A percentile compares a stretch with the other conserved stretches of the same genome.
Conservation (phyloP, 129 eudicot genomes). For the Solidago caesia region DNA sequence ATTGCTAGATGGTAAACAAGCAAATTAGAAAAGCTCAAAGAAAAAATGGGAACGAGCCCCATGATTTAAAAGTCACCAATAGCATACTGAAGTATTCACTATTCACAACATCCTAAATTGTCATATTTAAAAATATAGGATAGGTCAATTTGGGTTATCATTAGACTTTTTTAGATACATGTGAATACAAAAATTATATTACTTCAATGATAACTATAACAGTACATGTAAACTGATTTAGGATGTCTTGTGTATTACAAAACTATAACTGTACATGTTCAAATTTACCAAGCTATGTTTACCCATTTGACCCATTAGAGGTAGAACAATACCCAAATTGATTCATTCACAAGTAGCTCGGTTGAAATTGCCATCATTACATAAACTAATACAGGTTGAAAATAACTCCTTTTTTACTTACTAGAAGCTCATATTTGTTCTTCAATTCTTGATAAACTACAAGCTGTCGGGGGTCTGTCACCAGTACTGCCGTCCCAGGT, state of each 20-base stretch:
- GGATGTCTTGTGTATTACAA: neutral
- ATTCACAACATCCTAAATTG: too few relatives aligned
- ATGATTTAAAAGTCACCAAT: too few relatives aligned
- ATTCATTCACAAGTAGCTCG: neutral
- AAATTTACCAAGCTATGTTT: neutral
- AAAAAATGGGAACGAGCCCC: too few relatives aligned
- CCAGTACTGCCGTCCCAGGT: slow-evolving; percentile 36
- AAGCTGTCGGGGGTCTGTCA: slow-evolving; percentile 47
- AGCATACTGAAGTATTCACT: too few relatives aligned
- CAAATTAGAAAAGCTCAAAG: too few relatives aligned
- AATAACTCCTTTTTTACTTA: slow-evolving; percentile 31
- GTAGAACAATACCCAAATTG: neutral
- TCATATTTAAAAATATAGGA: too few relatives aligned
- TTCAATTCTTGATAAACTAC: slow-evolving; percentile 61
- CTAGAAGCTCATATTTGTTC: slow-evolving; percentile 50
- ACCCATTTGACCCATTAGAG: neutral
- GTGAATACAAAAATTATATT: too few relatives aligned
- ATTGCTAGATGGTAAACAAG: too few relatives aligned
- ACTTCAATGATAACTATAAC: too few relatives aligned
- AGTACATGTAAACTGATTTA: neutral
- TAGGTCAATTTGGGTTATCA: too few relatives aligned
- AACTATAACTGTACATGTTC: neutral
- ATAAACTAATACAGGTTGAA: slow-evolving; percentile 11
- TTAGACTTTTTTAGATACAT: too few relatives aligned
- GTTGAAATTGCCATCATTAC: neutral